These are phyloP conservation scores for Holtermannia corniformis DNA, from an alignment of 768 basidiomycete species.

Conservation along the genomic window DNA sequence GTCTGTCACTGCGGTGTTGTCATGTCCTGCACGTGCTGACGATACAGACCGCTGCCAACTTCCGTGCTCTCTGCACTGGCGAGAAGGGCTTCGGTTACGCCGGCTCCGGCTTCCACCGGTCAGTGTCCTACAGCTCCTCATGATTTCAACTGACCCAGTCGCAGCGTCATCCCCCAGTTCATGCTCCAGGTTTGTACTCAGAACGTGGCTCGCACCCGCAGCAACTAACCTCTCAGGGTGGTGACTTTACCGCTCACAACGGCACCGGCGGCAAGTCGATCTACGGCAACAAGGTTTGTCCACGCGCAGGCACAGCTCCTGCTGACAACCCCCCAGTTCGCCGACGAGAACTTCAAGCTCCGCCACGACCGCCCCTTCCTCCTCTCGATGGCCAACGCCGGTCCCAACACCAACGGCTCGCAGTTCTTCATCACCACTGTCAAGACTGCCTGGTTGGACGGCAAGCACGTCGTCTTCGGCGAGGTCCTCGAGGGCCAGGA, in stretches of 20 bases:
- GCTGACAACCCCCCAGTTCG: conserved; percentile 9
- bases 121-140: conserved; percentile 11
- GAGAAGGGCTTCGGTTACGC: conserved; percentile 38
- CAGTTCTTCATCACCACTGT: conserved; percentile 82
- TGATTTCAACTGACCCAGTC: background rate
- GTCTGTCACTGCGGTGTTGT: conserved; percentile 55
- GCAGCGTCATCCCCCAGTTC: background rate
- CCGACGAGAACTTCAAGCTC: conserved; percentile 91
- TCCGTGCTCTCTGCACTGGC: conserved; percentile 54
- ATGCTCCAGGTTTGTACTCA: background rate
- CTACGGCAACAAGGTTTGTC: conserved; percentile 38
- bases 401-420: conserved; percentile 52
- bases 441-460: conserved; percentile 44
- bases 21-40: background rate
- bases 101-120: conserved; percentile 34
- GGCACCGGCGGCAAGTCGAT: conserved; percentile 43
- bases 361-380: conserved; percentile 81
- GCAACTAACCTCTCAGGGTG: conserved; percentile 67
- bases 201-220: background rate
- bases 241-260: conserved; percentile 61
- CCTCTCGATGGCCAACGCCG: conserved; percentile 68
- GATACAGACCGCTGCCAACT: conserved; percentile 52
- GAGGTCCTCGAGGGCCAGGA: conserved; percentile 31
- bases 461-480: conserved; percentile 47
- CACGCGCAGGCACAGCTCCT: background rate